phyloP scores from a whole-genome alignment of 306 rosid genomes.

The Quercus glauca region DNA sequence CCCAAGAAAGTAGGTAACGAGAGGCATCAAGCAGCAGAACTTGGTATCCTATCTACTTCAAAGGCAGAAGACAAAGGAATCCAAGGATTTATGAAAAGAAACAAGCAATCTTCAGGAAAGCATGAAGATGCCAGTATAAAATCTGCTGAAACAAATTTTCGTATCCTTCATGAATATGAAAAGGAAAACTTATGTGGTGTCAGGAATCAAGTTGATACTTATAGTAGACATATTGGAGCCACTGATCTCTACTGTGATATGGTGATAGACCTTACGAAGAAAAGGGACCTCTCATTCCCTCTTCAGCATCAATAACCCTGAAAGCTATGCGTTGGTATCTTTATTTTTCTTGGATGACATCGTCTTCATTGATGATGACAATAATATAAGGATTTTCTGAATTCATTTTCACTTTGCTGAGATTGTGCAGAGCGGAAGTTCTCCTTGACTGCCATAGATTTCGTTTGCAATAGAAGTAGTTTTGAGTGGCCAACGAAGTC shows the following conservation, averaged over 20 bases:
- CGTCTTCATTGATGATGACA: neutral
- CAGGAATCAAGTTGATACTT: constrained; percentile 19
- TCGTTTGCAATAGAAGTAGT: neutral
- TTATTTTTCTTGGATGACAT: neutral
- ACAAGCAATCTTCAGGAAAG: neutral
- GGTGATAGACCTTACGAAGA: constrained; percentile 7
- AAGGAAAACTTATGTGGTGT: constrained; percentile 19
- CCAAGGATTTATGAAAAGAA: neutral
- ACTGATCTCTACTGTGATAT: constrained; percentile 7
- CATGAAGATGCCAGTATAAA: neutral
- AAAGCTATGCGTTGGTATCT: neutral
- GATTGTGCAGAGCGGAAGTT: neutral
- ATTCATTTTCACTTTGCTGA: neutral
- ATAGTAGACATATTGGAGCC: constrained; percentile 13
- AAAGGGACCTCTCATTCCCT: neutral
- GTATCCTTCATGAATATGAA: neutral
- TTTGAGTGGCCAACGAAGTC: neutral
- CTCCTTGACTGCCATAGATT: neutral
- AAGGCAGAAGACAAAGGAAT: neutral
- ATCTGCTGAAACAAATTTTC: neutral
- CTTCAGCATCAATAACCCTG: neutral
- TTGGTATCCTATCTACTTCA: neutral
- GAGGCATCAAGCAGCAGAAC: neutral
- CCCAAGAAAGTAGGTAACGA: neutral
- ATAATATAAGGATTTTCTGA: neutral